Conservation (phyloP, 1,284 basidiomycete species). For the Sanghuangporus weigelae region DNA sequence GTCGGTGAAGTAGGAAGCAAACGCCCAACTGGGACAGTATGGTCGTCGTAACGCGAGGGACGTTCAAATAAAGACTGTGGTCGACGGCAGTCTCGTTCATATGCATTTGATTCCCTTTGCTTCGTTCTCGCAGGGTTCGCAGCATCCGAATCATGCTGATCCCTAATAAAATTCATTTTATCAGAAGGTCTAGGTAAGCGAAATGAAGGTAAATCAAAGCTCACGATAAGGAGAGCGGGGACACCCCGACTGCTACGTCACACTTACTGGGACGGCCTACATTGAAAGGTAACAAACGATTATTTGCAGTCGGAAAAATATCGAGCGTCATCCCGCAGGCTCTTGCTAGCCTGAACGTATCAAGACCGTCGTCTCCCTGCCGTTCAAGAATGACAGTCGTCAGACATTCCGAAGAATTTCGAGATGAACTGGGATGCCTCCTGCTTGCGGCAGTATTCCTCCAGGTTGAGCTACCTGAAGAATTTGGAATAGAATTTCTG, state of each 20-base stretch:
- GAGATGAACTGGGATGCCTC: not conserved
- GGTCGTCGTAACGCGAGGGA: not conserved
- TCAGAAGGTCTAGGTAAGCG: not conserved
- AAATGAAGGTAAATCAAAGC: not conserved
- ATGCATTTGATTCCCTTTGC: not conserved
- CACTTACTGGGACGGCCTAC: too few species aligned
- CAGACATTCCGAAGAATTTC: not conserved
- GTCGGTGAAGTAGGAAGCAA: not conserved
- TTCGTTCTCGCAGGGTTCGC: too few species aligned
- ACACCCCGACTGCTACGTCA: too few species aligned
- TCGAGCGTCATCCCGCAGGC: slow-evolving; percentile 13
- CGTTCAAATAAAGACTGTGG: not conserved
- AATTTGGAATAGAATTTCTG: not conserved
- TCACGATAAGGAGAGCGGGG: not conserved
- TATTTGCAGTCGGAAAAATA: not conserved
- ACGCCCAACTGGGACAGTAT: not conserved
- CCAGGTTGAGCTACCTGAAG: not conserved
- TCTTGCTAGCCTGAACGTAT: slow-evolving; percentile 6
- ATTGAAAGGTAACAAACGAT: not conserved
- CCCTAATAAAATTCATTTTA: not conserved
- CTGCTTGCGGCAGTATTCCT: not conserved
- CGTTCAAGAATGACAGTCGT: not conserved
- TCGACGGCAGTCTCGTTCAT: not conserved
- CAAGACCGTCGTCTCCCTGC: slow-evolving; percentile 1
- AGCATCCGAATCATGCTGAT: not conserved